These are phyloP conservation scores for Cynara cardunculus DNA, from an alignment of 129 eudicot genomes.

Conservation along the genomic window DNA sequence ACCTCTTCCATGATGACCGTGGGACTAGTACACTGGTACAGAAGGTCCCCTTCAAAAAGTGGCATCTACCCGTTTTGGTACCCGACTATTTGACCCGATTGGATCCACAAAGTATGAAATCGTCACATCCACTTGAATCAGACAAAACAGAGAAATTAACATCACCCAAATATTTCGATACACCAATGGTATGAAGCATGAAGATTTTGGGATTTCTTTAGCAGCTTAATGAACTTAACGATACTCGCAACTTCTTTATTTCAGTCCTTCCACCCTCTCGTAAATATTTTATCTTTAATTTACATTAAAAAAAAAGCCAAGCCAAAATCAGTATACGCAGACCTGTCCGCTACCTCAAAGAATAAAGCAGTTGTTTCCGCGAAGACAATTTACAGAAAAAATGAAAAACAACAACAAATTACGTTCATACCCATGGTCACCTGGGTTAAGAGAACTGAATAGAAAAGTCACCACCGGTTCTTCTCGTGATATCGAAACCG, in stretches of 20 bases:
- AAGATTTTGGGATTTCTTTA: too few relatives aligned
- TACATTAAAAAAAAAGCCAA: slow-evolving; percentile 16
- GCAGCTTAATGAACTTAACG: too few relatives aligned
- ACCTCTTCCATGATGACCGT: too few relatives aligned
- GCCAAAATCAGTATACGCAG: not conserved
- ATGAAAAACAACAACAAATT: not conserved
- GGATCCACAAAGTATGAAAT: too few relatives aligned
- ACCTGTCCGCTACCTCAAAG: not conserved
- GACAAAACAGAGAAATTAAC: too few relatives aligned
- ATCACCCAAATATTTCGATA: too few relatives aligned
- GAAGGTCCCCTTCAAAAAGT: too few relatives aligned
- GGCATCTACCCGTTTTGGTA: too few relatives aligned
- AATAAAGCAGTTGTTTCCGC: not conserved
- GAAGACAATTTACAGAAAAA: not conserved
- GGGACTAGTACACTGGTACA: too few relatives aligned
- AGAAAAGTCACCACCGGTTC: slow-evolving; percentile 53
- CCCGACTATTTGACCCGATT: too few relatives aligned
- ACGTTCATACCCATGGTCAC: not conserved
- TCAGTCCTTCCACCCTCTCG: slow-evolving; percentile 12
- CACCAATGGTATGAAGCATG: too few relatives aligned
- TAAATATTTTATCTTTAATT: slow-evolving; percentile 6
- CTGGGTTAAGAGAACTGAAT: slow-evolving; percentile 50
- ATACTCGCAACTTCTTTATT: not conserved
- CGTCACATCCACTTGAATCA: too few relatives aligned
- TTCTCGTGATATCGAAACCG: slow-evolving; percentile 32